phyloP scores from a whole-genome alignment of 345 rosid genomes.

The Salix exigua region DNA sequence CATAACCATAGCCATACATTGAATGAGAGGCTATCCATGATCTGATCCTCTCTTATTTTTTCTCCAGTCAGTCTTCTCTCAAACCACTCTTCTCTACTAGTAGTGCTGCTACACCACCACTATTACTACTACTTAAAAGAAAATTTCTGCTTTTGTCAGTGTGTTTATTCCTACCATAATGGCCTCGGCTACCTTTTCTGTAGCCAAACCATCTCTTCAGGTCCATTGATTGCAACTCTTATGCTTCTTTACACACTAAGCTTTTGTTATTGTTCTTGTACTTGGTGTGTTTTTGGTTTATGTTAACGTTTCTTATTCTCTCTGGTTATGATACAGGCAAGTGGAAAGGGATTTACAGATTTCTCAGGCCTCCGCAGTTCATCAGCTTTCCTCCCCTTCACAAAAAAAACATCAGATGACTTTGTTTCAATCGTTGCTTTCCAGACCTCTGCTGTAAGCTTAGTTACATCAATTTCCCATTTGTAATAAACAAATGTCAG shows the following conservation, averaged over 20 bases:
- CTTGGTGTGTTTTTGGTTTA: constrained; percentile 1
- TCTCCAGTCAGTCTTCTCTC: constrained; percentile 2
- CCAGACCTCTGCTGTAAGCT: constrained; percentile 83
- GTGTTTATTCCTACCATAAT: constrained; percentile 22
- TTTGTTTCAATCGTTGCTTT: constrained; percentile 57
- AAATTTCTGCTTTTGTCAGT: not conserved
- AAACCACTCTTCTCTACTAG: constrained; percentile 13
- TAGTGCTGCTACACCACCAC: not conserved
- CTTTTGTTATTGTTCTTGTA: not conserved
- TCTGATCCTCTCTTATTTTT: constrained; percentile 59
- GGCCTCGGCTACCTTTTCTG: constrained; percentile 91
- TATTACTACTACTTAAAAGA: not conserved
- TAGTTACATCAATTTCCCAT: not conserved
- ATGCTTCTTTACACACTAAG: not conserved
- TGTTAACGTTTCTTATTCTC: not conserved
- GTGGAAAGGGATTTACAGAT: constrained; percentile 62
- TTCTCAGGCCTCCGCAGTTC: constrained; percentile 75
- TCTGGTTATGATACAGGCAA: constrained; percentile 25
- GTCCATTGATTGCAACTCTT: constrained; percentile 24
- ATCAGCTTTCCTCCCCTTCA: constrained; percentile 53
- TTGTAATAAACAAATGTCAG: not conserved
- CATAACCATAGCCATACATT: constrained; percentile 48
- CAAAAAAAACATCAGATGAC: constrained; percentile 64
- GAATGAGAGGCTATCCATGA: constrained; percentile 73
- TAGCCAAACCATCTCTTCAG: constrained; percentile 86